Base-by-base conservation (phyloP, 2,329 filamentous ascomycete genomes). In the Fusarium haematococcum region DNA sequence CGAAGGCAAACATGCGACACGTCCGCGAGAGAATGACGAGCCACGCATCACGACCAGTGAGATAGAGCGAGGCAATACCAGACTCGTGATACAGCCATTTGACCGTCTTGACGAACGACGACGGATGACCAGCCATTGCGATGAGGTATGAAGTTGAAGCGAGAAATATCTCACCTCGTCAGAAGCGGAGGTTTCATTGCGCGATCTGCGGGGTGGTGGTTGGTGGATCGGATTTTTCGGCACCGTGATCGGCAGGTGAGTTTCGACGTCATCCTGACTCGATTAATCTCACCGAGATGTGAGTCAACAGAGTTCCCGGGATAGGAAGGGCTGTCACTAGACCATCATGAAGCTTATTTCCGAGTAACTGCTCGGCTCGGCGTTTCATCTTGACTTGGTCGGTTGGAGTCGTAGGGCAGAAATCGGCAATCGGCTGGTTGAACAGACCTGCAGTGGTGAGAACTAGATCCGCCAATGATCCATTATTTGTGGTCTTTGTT, bases 1-100 rank as follows among this genome's bases (percentile, higher is more conserved):
- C 90, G 71, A 91, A 92, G n/a, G 90, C 90, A 74, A 92, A 90
- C 82, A 92, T 89, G 63, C 90, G 90, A 67, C 83, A 85, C 30
- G 83, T 83, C 27, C 89, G 77, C 8, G 77, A 74, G 32, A 80
- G 66, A 30, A 80, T 80, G 30, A 80, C 69, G 5, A 81, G 73
- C 79, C 79, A 80, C 7, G 80, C 75, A 65, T 80, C 78, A 39
- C 76, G 80, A 65, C 87, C 87, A 5, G 86, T 84, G 52, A 73
- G 54, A 73, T 85, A 83, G 18, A 89, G 81, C 2, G 87, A 86
- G 16, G 80, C 80, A 37, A 89, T 78, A 27, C 88, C 88, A 43
- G 87, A 88, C 77, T 87, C 86, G 48, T 83, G 82, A 69, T 84
- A 87, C 16, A 82, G 45, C 79, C 81, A 81, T 11, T 63, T 52